Conservation (phyloP, 805 yeast species). For the Myxozyma mucilagina region DNA sequence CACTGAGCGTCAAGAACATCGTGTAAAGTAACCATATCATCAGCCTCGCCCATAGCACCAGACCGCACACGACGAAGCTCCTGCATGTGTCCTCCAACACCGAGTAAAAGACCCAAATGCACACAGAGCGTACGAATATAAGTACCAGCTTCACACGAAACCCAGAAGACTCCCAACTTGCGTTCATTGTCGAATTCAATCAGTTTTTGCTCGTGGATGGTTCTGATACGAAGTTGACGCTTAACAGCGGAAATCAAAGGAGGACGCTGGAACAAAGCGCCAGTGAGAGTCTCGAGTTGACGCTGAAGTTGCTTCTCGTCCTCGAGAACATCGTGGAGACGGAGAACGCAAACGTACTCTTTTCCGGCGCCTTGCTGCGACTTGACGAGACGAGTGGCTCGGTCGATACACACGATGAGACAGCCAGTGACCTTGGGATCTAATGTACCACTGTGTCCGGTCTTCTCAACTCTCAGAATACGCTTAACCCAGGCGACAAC, state of each 20-base stretch:
- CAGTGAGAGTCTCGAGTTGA: conserved; percentile 89
- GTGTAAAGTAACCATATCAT: conserved; percentile 91
- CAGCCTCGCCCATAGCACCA: conserved; percentile 90
- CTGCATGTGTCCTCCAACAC: conserved; percentile 99
- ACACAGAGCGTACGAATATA: conserved; percentile 99
- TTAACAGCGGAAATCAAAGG: conserved; percentile 98
- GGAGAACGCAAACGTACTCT: conserved; percentile 96
- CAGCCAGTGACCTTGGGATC: conserved; percentile 99
- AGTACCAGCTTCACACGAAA: conserved; percentile 99
- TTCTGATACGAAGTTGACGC: conserved; percentile 97
- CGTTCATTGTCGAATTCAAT: conserved; percentile 96
- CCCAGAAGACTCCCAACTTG: conserved; percentile 98
- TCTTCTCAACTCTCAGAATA: conserved; percentile 88
- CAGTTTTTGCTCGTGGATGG: conserved; percentile 92
- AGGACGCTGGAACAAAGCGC: conserved; percentile 99
- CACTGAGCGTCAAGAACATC: conserved; percentile 98
- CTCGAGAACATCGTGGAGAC: conserved; percentile 89
- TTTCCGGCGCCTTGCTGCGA: conserved; percentile 99
- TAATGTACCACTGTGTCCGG: conserved; percentile 98
- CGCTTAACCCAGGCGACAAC: conserved; percentile 99
- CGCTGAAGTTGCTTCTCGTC: conserved; percentile 88
- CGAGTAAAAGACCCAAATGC: conserved; percentile 95
- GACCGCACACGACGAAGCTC: conserved; percentile 98
- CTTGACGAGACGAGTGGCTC: conserved; percentile 97
- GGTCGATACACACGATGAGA: conserved; percentile 94